These are phyloP conservation scores for Vaccinium darrowii DNA, from an alignment of 148 eudicot species.

Conservation along the genomic window DNA sequence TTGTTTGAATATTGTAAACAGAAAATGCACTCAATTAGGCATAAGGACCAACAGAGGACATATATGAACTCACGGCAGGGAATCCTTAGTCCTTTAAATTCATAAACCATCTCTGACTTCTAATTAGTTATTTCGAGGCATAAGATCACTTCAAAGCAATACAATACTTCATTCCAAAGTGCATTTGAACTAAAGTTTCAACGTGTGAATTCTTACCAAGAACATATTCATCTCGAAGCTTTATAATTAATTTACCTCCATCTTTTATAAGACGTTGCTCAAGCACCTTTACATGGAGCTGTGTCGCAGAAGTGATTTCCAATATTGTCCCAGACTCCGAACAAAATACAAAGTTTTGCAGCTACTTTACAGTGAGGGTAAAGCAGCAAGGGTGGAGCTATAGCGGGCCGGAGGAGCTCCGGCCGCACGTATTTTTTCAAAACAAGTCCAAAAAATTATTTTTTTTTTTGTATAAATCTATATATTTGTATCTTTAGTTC, in stretches of 20 bases:
- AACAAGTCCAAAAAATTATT: neutral
- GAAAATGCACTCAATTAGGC: neutral
- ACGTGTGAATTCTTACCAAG: neutral
- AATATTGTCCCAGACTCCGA: neutral
- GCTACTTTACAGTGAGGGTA: neutral
- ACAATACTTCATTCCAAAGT: neutral
- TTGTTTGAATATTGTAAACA: neutral
- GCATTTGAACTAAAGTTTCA: neutral
- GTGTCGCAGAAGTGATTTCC: neutral
- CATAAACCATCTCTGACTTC: neutral
- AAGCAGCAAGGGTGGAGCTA: neutral
- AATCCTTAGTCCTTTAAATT: neutral
- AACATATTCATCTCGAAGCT: neutral
- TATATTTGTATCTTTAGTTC: too few species aligned
- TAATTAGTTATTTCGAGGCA: neutral
- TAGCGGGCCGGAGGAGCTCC: too few species aligned
- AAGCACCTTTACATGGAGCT: neutral
- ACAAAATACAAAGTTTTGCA: neutral
- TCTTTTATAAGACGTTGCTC: neutral
- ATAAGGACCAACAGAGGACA: neutral
- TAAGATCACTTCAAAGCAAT: neutral
- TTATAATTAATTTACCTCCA: neutral
- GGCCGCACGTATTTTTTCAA: neutral
- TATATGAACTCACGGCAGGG: neutral
- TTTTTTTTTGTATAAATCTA: neutral